phyloP scores from a whole-genome alignment of 1,139 yeast species.

The Pichia sp. region DNA sequence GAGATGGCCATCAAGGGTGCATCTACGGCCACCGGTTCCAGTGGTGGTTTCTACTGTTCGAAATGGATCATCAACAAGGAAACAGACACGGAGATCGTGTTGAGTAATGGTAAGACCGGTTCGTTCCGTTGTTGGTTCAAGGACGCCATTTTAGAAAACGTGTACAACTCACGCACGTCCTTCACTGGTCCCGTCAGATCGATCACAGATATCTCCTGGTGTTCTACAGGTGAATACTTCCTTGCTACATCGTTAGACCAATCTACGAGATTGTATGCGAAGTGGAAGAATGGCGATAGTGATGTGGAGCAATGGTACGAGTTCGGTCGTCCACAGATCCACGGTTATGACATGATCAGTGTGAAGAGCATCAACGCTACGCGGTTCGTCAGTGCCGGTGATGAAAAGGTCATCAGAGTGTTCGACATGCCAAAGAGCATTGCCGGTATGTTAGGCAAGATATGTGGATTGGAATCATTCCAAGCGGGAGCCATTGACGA shows the following conservation, averaged over 20 bases:
- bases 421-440: constrained; percentile 89
- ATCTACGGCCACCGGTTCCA: constrained; percentile 96
- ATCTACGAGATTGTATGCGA: constrained; percentile 82
- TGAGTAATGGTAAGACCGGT: constrained; percentile 90
- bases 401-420: constrained; percentile 87
- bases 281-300: constrained; percentile 39
- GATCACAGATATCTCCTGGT: constrained; percentile 83
- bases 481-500: constrained; percentile 35
- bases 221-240: constrained; percentile 62
- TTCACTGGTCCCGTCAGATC: constrained; percentile 75
- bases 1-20: constrained; percentile 96
- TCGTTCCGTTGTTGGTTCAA: constrained; percentile 76
- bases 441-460: constrained; percentile 54
- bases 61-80: constrained; percentile 61
- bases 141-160: constrained; percentile 34
- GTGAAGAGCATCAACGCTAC: constrained; percentile 60
- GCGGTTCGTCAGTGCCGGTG: constrained; percentile 90
- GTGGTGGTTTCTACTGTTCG: constrained; percentile 97
- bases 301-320: constrained; percentile 68
- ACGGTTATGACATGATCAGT: constrained; percentile 96
- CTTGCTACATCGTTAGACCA: constrained; percentile 85
- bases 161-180: constrained; percentile 46
- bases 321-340: constrained; percentile 95
- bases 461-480: constrained; percentile 35
- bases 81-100: constrained; percentile 45